A percentile compares a stretch with the other conserved stretches of the same genome.
phyloP scores from a whole-genome alignment of 352 stramenopile genomes.

The Phytopythium aichiense region DNA sequence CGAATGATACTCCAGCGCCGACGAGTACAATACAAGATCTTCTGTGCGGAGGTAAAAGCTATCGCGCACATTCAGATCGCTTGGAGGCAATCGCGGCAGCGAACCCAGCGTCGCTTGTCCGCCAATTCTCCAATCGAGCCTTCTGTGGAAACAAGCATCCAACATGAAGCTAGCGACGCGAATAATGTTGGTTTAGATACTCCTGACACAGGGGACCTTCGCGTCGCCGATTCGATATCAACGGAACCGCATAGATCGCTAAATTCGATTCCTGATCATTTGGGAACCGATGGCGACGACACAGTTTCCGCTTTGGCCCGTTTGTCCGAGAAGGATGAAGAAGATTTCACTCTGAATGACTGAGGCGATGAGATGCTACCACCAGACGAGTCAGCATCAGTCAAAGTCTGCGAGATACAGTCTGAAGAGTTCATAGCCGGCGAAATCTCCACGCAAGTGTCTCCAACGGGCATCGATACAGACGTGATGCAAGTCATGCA shows the following conservation, averaged over 20 bases:
- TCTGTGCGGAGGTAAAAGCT: not conserved
- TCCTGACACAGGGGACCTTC: not conserved
- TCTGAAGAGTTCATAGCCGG: too few species aligned
- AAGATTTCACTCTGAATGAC: not conserved
- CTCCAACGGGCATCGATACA: not conserved
- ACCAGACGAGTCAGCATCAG: not conserved
- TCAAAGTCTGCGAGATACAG: not conserved
- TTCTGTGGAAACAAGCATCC: not conserved
- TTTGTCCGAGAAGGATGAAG: not conserved
- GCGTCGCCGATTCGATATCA: not conserved
- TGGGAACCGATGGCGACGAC: not conserved
- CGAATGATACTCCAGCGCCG: not conserved
- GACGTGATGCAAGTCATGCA: not conserved
- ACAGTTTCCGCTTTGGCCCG: not conserved
- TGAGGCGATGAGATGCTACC: not conserved
- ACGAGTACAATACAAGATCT: not conserved
- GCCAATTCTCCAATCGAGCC: not conserved
- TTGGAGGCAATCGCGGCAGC: not conserved
- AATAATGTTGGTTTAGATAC: not conserved
- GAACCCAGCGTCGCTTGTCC: not conserved
- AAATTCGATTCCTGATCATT: not conserved
- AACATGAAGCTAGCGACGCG: not conserved
- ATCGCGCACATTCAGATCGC: not conserved
- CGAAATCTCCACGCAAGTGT: not conserved
- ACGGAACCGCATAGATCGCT: not conserved